A percentile compares a stretch with the other conserved stretches of the same genome.
Conservation (phyloP, 176 grass and related monocot species). For the Panicum miliaceum region DNA sequence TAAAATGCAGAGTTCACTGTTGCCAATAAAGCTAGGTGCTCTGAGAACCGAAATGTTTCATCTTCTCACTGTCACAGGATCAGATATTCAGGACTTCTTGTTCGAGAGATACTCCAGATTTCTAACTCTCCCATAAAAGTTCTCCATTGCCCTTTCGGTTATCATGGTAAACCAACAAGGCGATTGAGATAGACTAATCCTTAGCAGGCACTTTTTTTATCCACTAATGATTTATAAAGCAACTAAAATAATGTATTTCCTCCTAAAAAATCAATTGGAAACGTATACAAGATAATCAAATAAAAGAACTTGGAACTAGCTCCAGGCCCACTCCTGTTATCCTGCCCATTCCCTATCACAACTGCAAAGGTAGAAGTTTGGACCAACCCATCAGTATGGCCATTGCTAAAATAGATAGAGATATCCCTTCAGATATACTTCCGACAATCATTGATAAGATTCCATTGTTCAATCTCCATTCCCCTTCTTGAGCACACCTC, state of each 20-base stretch:
- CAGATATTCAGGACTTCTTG: not conserved
- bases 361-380: not conserved
- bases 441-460: slow-evolving; percentile 28
- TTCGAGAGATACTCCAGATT: not conserved
- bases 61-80: slow-evolving; percentile 18
- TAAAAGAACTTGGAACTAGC: not conserved
- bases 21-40: not conserved
- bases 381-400: not conserved
- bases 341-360: slow-evolving; percentile 18
- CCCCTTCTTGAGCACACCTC: not conserved
- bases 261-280: not conserved
- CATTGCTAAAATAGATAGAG: slow-evolving; percentile 12
- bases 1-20: not conserved
- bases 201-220: not conserved
- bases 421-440: not conserved
- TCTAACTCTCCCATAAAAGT: not conserved
- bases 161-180: not conserved
- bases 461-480: slow-evolving; percentile 12
- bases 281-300: not conserved
- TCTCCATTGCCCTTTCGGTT: not conserved
- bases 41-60: not conserved
- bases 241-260: not conserved
- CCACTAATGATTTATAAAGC: not conserved
- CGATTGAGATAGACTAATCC: not conserved
- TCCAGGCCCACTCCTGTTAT: not conserved